Base-by-base conservation (phyloP, 495 filamentous ascomycete species). In the Tuber borchii region DNA sequence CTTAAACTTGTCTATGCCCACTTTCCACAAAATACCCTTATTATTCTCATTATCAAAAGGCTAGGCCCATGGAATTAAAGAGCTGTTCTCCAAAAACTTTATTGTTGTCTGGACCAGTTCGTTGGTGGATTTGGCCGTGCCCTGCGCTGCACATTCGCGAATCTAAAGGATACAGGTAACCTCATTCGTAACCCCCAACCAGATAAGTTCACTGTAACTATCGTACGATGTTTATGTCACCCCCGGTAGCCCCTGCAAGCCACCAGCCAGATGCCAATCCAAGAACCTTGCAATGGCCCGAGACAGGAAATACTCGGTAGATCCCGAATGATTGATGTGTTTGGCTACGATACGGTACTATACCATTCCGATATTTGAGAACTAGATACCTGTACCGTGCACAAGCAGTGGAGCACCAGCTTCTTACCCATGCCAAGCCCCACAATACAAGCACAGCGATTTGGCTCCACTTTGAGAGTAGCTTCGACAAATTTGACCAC, bases 211-310 rank as follows among this genome's bases (percentile, higher is more conserved):
- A 17, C 56, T 65, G 56, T 34, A 65, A 65, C 56, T 12, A 65
- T 65, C 56, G 31, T 65, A 65, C 56, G 56, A 65, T 65, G n/a
- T 65, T 65, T 65, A 65, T 65, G 56, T 65, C 56, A 65, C 26
- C 56, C 56, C 31, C 31, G 56, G 26, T 65, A 65, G 34, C 26
- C 56, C 56, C 51, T n/a, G 51, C 51, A 61, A 61, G 51, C 51
- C n/a, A n/a, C 56, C 56, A 61, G 26, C 56, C 26, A 61, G 56
- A 31, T 61, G n/a, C 12, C 26, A 61, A 12, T 31, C 26, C 56
- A n/a, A 61, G 31, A 61, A 16, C 56, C 56, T n/a, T 65, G 56
- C 56, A 65, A 65, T 65, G 26, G 5, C n/a, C 56, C 56, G 56
- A 34, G 56, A 65, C 14, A 19, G 56, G 26, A 34, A 34, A 65